These are phyloP conservation scores for Casuarina equisetifolia DNA, from an alignment of 306 rosid species.

Conservation along the genomic window DNA sequence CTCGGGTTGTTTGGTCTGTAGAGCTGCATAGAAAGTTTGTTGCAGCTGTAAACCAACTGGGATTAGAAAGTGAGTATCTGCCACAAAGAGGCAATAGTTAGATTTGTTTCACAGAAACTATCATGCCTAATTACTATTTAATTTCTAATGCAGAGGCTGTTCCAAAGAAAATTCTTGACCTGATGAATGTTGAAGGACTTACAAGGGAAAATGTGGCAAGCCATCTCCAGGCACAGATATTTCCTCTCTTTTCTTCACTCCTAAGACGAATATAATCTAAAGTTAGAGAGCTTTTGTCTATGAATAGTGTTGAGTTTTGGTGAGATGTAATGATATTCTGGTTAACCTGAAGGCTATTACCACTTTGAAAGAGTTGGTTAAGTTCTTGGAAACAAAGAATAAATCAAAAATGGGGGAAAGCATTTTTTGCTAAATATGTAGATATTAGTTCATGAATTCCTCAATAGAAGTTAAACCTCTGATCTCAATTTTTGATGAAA, in stretches of 20 bases:
- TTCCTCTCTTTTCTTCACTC: constrained; percentile 11
- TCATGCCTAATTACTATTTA: constrained; percentile 18
- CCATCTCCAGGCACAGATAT: constrained; percentile 75
- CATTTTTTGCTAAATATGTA: not conserved
- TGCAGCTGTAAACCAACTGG: constrained; percentile 63
- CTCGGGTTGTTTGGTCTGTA: constrained; percentile 68
- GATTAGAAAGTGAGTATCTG: constrained; percentile 68
- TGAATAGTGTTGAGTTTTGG: not conserved
- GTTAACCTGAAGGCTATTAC: not conserved
- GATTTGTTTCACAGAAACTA: not conserved
- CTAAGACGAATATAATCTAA: not conserved
- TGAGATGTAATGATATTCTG: not conserved
- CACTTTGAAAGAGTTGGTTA: not conserved
- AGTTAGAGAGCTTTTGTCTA: not conserved
- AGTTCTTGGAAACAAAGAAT: not conserved
- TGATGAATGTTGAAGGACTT: constrained; percentile 86
- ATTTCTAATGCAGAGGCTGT: constrained; percentile 63
- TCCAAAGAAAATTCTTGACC: constrained; percentile 80
- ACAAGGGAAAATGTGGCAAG: constrained; percentile 93
- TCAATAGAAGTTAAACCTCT: not conserved
- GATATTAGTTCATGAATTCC: not conserved
- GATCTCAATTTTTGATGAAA: not conserved
- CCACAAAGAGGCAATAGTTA: constrained; percentile 8
- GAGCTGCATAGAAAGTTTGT: constrained; percentile 76
- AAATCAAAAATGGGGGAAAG: not conserved